phyloP scores from a whole-genome alignment of 202 grass and related monocot species.

The Eragrostis tef region DNA sequence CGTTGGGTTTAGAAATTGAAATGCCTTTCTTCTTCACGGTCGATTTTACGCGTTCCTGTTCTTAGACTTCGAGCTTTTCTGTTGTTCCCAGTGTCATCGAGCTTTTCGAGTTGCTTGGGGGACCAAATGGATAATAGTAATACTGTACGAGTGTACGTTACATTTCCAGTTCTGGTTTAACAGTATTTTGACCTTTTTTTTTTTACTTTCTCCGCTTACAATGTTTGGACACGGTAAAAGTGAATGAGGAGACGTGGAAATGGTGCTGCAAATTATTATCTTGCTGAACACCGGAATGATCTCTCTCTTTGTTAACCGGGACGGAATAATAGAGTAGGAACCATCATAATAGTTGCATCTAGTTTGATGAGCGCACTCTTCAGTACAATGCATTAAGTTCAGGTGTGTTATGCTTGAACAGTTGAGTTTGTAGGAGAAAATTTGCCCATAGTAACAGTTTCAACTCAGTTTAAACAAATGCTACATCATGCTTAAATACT shows the following conservation, averaged over 20 bases:
- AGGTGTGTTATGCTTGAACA: neutral
- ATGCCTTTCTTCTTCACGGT: neutral
- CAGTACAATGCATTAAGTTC: neutral
- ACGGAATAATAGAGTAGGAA: neutral
- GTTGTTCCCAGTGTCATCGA: neutral
- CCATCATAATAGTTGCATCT: neutral
- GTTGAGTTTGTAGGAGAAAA: neutral
- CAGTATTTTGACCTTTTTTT: neutral
- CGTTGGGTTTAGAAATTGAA: neutral
- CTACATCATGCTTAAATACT: neutral
- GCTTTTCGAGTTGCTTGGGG: neutral
- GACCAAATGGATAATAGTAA: neutral
- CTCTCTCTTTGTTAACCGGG: neutral
- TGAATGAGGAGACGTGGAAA: too few species aligned
- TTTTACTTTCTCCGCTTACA: neutral
- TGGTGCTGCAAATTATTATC: neutral
- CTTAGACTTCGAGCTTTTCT: neutral
- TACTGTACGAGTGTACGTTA: too few species aligned
- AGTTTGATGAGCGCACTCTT: neutral
- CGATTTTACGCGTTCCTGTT: neutral
- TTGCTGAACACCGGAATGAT: neutral
- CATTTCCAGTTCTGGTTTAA: neutral
- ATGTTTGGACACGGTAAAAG: neutral
- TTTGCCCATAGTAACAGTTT: neutral
- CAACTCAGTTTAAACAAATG: neutral